Evolutionary conservation across 2,329 filamentous ascomycete species (phyloP), one percentile per base, ranked within the genome.

Genomic region (Exophiala sideris): DNA sequence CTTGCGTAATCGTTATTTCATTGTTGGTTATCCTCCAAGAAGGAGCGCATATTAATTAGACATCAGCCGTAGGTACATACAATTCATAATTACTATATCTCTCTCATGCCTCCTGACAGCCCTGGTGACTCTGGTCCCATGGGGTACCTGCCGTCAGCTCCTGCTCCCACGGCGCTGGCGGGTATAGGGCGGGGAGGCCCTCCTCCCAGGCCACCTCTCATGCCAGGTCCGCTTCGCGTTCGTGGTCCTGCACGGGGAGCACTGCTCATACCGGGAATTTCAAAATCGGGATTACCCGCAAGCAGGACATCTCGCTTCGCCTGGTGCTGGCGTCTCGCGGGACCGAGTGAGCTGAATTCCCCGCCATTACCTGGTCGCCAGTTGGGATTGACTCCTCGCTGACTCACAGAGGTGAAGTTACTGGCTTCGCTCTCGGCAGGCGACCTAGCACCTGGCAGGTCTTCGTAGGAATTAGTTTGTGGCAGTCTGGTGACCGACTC

Each of bases 351-450:
- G 66, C 62, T 61, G 62, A 66, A 60, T 46, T 66, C 61, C 8
- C 54, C 59, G 3, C 78, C 74, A 29, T 58, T 56, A 14, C 78
- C 75, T 2, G 81, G 83, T 58, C 87, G 83, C 91, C 92, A 96
- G 56, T 86, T 85, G 5, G 91, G 92, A 69, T 96, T 96, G 50
- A 96, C 76, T 1, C 88, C 88, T 33, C 92, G 82, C 71, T 96
- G 91, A 0, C 87, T 92, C 42, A 97, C 87, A 9, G 88, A 94
- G 1, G 92, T 96, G 71, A 96, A 96, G 63, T 87, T 88, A 42
- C 86, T 92, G 20, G 83, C 81, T 66, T 96, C 89, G 58, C 87
- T 92, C 64, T 85, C 82, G 29, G 85, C 83, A 32, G 88, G 91
- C 64, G 85, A 92, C 64, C 88, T 81, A 41, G 79, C 75, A 45